A percentile compares a stretch with the other conserved stretches of the same genome.
Evolutionary conservation across 768 basidiomycete genomes (phyloP).

Genomic region (Macrocybe gigantea): DNA sequence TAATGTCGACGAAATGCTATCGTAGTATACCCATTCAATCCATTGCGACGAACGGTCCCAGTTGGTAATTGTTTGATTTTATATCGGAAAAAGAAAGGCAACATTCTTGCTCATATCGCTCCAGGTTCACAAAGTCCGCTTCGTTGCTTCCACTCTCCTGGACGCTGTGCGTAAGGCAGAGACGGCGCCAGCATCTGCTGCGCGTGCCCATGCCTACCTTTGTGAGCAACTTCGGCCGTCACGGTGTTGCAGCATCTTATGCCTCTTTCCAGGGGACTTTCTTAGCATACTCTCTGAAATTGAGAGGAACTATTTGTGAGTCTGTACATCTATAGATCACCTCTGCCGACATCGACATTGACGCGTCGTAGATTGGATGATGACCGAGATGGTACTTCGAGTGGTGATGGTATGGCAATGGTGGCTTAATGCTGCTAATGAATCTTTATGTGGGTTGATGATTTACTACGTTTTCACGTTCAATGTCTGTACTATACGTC

Average conservation of each 20-base stretch:
- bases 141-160: constrained; percentile 85
- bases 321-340: constrained; percentile 11
- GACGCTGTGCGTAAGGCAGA: constrained; percentile 81
- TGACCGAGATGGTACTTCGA: constrained; percentile 59
- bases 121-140: constrained; percentile 88
- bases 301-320: constrained; percentile 82
- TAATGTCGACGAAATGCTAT: neutral
- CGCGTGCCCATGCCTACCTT: constrained; percentile 81
- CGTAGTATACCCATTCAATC: constrained; percentile 86
- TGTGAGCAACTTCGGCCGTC: constrained; percentile 41
- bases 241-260: constrained; percentile 1
- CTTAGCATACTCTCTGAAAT: constrained; percentile 88
- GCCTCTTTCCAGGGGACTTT: constrained; percentile 69
- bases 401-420: constrained; percentile 46
- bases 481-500: no score
- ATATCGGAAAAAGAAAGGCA: neutral
- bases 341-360: constrained; percentile 6
- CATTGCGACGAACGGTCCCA: constrained; percentile 84
- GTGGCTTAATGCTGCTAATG: constrained; percentile 13
- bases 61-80: constrained; percentile 36
- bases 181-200: constrained; percentile 72
- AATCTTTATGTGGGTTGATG: no score
- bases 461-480: no score
- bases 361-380: constrained; percentile 50
- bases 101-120: constrained; percentile 11